phyloP scores from a whole-genome alignment of 2,329 filamentous ascomycete genomes.

The Lomentospora prolificans region DNA sequence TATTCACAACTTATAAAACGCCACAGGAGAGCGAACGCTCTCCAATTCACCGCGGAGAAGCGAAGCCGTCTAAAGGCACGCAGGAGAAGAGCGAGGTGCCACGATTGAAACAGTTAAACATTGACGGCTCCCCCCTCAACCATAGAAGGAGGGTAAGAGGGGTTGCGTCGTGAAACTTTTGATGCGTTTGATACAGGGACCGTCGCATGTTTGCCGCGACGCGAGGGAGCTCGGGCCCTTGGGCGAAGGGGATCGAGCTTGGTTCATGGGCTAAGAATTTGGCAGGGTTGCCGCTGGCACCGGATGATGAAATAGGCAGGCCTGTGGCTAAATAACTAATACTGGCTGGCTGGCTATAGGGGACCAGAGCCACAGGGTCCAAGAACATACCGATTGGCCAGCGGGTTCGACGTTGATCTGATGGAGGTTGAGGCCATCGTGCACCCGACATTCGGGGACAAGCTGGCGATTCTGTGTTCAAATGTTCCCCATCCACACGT shows the following conservation, averaged over 20 bases:
- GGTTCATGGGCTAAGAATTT: not conserved
- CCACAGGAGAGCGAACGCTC: not conserved
- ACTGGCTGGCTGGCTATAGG: too few species aligned
- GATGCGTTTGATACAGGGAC: slow-evolving; percentile 4
- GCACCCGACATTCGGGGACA: too few species aligned
- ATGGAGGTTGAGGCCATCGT: too few species aligned
- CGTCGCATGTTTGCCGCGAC: slow-evolving; percentile 3
- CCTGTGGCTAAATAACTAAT: not conserved
- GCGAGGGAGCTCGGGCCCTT: not conserved
- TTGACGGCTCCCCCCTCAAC: not conserved
- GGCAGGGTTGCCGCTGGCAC: not conserved
- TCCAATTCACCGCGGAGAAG: not conserved
- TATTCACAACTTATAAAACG: not conserved
- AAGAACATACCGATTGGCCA: too few species aligned
- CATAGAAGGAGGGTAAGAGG: not conserved
- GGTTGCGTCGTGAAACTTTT: slow-evolving; percentile 3
- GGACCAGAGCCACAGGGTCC: too few species aligned
- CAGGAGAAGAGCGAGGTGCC: not conserved
- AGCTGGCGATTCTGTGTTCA: too few species aligned
- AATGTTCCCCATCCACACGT: too few species aligned
- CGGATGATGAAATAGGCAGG: not conserved
- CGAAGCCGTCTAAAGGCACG: too few species aligned
- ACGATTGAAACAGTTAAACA: not conserved
- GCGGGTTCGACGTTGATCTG: too few species aligned
- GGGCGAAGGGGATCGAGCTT: not conserved